Percentiles rank a stretch among this genome's conserved stretches.
These are phyloP conservation scores for Phytophthora multivora DNA, from an alignment of 352 stramenopile species.

Conservation along the genomic window DNA sequence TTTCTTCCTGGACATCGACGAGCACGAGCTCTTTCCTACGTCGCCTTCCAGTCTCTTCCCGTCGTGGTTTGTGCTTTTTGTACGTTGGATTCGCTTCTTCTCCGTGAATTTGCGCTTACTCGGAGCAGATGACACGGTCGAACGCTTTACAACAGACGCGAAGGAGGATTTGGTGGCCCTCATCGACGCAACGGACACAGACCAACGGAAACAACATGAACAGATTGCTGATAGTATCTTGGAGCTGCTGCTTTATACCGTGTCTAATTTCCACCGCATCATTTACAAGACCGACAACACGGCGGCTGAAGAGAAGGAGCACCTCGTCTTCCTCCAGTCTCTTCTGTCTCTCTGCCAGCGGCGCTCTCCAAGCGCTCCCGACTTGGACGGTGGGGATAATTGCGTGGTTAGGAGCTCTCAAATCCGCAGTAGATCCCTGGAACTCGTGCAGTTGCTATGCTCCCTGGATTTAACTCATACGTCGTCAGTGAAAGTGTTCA, in stretches of 20 bases:
- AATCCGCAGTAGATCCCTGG: slow-evolving; percentile 27
- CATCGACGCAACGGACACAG: background rate
- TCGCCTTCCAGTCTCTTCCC: slow-evolving; percentile 17
- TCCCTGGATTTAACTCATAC: slow-evolving; percentile 29
- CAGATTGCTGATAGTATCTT: slow-evolving; percentile 6
- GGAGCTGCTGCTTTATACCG: slow-evolving; percentile 18
- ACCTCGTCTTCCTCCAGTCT: slow-evolving; percentile 16
- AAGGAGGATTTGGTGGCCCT: background rate
- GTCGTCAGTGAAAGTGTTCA: slow-evolving; percentile 30
- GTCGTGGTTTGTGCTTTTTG: slow-evolving; percentile 30
- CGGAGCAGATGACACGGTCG: background rate
- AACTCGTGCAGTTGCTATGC: slow-evolving; percentile 35
- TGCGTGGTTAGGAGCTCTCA: slow-evolving; percentile 19
- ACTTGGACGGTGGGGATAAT: background rate
- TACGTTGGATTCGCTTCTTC: slow-evolving; percentile 38
- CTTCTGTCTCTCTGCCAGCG: slow-evolving; percentile 21
- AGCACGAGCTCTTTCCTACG: slow-evolving; percentile 1
- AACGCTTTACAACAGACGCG: background rate
- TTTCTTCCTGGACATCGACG: slow-evolving; percentile 9
- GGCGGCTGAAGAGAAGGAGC: slow-evolving; percentile 13
- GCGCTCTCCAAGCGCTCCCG: background rate
- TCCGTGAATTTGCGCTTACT: slow-evolving; percentile 21
- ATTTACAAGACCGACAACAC: slow-evolving; percentile 22
- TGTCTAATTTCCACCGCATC: slow-evolving; percentile 19
- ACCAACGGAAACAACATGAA: slow-evolving; percentile 2